Base-by-base conservation (phyloP, 371 early-diverging fungal species). In the Syncephalastrum sp. region DNA sequence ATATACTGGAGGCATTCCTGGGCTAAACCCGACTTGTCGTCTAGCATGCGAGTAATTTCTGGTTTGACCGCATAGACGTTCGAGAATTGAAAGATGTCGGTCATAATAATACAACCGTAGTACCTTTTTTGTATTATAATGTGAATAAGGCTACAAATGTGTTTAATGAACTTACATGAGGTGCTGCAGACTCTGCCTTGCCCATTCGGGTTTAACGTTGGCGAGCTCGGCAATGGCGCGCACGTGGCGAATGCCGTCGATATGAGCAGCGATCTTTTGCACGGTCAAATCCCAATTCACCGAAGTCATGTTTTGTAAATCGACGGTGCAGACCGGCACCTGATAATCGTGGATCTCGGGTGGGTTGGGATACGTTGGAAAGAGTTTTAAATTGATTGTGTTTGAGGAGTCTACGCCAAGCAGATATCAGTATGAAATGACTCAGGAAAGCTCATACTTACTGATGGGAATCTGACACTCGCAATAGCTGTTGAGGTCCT, bases 391-490 rank as follows among this genome's bases (percentile, higher is more conserved):
- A 63, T 93, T 91, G 66, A 95, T 84, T 0, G 85, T 84, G 49
- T 84, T 84, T 21, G 77, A 77, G 7, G 79, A 61, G 60, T 84
- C 88, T 85, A 46, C 33, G 15, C 17, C 27, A 53, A 21, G 57
- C 8, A 33, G 42, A 44, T 15, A 4, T 46, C 47, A 50, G 12
- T 42, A 45, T 38, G 45, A 13, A 29, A 16, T 42, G 23, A 25
- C 8, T 29, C 24, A 59, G 3, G 33, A 7, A 29, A 1, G 16
- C 3, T 8, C 15, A 24, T 16, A 63, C 77, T 67, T 79, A 93
- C 93, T 86, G 21, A 94, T 88, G 8, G 91, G 86, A 27, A 95
- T 92, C 62, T 90, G 91, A 59, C 91, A 91, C 76, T 95, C 95
- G 48, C 87, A 82, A 61, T 92, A 91, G 46, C 83, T 84, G 59